phyloP scores from a whole-genome alignment of 1,139 yeast species.

The Pichia sp. region DNA sequence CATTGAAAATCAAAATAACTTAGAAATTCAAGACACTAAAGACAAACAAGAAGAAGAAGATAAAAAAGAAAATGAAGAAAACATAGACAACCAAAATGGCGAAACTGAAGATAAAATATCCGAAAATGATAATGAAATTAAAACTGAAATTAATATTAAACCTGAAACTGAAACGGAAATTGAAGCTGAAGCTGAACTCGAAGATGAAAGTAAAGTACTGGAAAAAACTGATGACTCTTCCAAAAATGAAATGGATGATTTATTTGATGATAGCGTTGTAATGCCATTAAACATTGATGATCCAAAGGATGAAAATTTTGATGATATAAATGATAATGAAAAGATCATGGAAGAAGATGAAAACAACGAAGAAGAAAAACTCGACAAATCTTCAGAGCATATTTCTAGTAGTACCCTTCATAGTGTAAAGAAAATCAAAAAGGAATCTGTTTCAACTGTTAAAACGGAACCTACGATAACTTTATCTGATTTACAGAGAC shows the following conservation, averaged over 20 bases:
- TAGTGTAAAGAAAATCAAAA: background rate
- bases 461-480: constrained; percentile 16
- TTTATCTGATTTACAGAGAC: constrained; percentile 32
- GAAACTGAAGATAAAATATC: too few species aligned
- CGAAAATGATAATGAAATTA: too few species aligned
- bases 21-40: too few species aligned
- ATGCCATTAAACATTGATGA: constrained; percentile 2
- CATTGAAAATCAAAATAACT: background rate
- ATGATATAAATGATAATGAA: background rate
- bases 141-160: background rate
- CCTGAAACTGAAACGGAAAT: background rate
- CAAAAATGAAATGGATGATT: constrained; percentile 1
- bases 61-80: background rate
- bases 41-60: background rate
- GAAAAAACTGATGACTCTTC: background rate
- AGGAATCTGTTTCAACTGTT: background rate
- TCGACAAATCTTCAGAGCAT: too few species aligned
- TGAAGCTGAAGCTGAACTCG: background rate
- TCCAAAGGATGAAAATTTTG: constrained; percentile 4
- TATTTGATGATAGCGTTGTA: constrained; percentile 3
- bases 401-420: background rate
- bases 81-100: too few species aligned
- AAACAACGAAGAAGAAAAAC: background rate
- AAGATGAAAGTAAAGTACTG: background rate
- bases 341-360: constrained; percentile 1